These are phyloP conservation scores for Simmondsia chinensis DNA, from an alignment of 148 eudicot species.

Conservation along the genomic window DNA sequence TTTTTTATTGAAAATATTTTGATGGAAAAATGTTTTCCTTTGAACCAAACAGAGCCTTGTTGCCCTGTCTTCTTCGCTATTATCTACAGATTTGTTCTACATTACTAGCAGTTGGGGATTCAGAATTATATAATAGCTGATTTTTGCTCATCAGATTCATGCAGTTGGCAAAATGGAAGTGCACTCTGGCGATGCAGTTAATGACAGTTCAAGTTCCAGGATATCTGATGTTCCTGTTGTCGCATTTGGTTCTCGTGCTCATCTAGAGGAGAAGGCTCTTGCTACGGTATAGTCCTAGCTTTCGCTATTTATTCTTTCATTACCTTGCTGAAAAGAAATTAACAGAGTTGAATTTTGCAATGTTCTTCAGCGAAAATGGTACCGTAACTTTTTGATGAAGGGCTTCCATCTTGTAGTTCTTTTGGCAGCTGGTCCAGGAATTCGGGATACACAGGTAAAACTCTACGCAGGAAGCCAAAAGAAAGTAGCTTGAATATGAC, in stretches of 20 bases:
- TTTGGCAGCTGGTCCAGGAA: conserved; percentile 92
- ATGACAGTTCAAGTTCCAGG: conserved; percentile 21
- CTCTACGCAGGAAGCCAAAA: too few species aligned
- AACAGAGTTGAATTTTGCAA: conserved; percentile 4
- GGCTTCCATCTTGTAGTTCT: conserved; percentile 96
- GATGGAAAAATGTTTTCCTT: too few species aligned
- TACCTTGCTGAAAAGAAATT: neutral
- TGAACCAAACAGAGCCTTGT: too few species aligned
- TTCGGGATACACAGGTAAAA: conserved; percentile 98
- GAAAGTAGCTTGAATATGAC: too few species aligned
- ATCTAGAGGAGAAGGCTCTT: conserved; percentile 77
- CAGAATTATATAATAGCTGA: conserved; percentile 13
- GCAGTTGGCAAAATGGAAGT: conserved; percentile 53
- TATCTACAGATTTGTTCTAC: too few species aligned
- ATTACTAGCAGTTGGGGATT: neutral
- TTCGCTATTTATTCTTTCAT: conserved; percentile 1
- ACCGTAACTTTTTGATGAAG: conserved; percentile 95
- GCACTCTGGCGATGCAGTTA: conserved; percentile 15
- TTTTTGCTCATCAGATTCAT: conserved; percentile 47
- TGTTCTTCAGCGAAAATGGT: conserved; percentile 86
- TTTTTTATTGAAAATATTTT: too few species aligned
- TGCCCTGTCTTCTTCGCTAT: too few species aligned
- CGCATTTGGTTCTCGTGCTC: conserved; percentile 87
- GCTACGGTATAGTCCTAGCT: conserved; percentile 40
- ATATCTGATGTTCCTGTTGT: conserved; percentile 45